Percentiles rank a stretch among this genome's conserved stretches.
Conservation (phyloP, 1,284 basidiomycete species). For the Vanrija sp. region DNA sequence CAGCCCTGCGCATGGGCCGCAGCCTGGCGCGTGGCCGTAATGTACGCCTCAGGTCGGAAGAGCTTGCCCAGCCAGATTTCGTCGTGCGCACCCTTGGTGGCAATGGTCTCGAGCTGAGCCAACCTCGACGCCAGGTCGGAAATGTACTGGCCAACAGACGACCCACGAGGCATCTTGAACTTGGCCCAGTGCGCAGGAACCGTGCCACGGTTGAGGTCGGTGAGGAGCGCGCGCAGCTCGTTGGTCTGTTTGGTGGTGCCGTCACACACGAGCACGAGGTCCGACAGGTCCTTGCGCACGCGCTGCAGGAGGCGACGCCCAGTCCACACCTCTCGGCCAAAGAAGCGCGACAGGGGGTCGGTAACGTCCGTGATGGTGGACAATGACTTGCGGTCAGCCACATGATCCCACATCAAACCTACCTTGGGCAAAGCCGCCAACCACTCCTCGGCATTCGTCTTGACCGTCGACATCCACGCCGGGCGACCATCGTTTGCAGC, state of each 20-base stretch:
- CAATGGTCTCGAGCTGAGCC: constrained; percentile 72
- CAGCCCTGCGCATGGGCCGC: constrained; percentile 84
- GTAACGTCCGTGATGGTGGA: constrained; percentile 18
- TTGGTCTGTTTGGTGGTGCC: constrained; percentile 91
- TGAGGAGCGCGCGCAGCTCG: constrained; percentile 80
- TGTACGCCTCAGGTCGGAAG: constrained; percentile 92
- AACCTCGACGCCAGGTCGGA: constrained; percentile 74
- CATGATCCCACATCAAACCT: constrained; percentile 27
- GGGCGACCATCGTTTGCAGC: constrained; percentile 68
- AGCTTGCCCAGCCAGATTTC: constrained; percentile 78
- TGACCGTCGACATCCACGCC: constrained; percentile 83
- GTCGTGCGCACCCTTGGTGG: constrained; percentile 51
- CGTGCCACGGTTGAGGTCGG: constrained; percentile 80
- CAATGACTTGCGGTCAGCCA: constrained; percentile 11
- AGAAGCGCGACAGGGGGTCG: constrained; percentile 82
- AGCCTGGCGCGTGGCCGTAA: constrained; percentile 88
- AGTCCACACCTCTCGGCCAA: constrained; percentile 78
- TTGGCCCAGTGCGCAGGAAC: constrained; percentile 81
- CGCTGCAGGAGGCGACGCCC: constrained; percentile 70
- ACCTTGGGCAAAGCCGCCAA: constrained; percentile 69
- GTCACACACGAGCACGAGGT: constrained; percentile 77
- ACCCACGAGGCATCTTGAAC: constrained; percentile 78
- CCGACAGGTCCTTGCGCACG: constrained; percentile 72
- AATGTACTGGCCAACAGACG: constrained; percentile 79
- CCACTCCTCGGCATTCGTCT: constrained; percentile 79